Evolutionary conservation across 1,139 yeast species (phyloP), one percentile per base, ranked within the genome.

Genomic region (Pichia inconspicua): DNA sequence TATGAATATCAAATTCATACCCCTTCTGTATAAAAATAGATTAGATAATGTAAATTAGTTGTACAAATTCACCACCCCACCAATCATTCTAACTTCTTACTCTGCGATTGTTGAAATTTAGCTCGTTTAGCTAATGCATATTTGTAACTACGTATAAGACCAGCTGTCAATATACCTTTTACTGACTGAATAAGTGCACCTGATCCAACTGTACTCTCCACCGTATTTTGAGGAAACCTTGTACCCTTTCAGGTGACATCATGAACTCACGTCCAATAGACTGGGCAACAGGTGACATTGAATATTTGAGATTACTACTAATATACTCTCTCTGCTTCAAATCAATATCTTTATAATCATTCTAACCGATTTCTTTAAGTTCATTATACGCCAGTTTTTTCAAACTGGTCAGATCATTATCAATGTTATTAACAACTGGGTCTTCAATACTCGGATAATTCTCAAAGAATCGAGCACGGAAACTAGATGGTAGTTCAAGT

Each of bases 101-200:
- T 55, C 28, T 54, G 50, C 17, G 57, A 44, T 41, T 48, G 47
- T 8, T 40, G 48, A 46, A 60, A 63, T 54, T 73, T 73, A 52
- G 60, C 55, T 52, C 73, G 74, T 66, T 92, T 92, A 48, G 90
- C 96, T 63, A 77, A 67, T 5, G 96, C 92, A 66, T 92, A 92
- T 55, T 74, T 77, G 43, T 80, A 63, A 17, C 95, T 81, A 62
- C 86, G 84, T 31, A 71, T 62, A 1, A 87, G 49, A 1, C 99
- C 98, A 1, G 97, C 96, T 3, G 95, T 88, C 39, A 86, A 69
- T 4, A 92, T 59, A 0, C 99, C 98, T 63, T 90, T 89, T 22
- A 80, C 58, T 31, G 88, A 80, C 65, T 94, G 98, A 14, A 80
- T 65, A 12, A 84, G 60, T 15, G 96, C 85, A 12, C 95, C 85